A percentile compares a stretch with the other conserved stretches of the same genome.
Conservation (phyloP, 2,329 filamentous ascomycete genomes). For the Penicillium janthinellum region DNA sequence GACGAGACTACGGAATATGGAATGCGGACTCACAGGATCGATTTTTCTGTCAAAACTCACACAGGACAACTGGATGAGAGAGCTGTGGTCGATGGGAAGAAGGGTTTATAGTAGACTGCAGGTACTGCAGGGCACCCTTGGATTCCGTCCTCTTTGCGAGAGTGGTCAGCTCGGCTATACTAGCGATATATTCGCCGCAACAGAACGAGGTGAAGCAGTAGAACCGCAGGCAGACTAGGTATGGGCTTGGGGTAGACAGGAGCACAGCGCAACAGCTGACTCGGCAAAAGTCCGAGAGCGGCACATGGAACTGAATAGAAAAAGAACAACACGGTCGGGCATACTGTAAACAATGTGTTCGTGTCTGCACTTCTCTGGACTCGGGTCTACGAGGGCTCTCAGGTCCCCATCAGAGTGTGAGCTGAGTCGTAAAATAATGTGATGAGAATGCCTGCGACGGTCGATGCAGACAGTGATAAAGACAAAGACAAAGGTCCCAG, state of each 20-base stretch:
- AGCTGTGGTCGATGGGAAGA: neutral
- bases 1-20: neutral
- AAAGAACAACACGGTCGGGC: neutral
- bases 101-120: neutral
- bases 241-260: neutral
- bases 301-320: neutral
- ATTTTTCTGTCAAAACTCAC: neutral
- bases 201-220: neutral
- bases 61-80: neutral
- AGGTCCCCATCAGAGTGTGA: neutral
- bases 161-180: neutral
- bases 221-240: neutral
- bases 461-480: neutral
- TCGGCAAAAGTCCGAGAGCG: neutral
- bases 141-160: neutral
- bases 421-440: neutral
- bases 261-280: neutral
- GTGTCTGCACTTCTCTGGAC: neutral
- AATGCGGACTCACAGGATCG: neutral
- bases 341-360: neutral
- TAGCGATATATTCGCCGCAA: neutral
- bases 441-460: neutral
- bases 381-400: neutral
- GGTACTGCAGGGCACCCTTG: neutral
- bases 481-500: neutral